Evolutionary conservation across 169 alveolate genomes (phyloP).

Genomic region (Plasmodium coatneyi): DNA sequence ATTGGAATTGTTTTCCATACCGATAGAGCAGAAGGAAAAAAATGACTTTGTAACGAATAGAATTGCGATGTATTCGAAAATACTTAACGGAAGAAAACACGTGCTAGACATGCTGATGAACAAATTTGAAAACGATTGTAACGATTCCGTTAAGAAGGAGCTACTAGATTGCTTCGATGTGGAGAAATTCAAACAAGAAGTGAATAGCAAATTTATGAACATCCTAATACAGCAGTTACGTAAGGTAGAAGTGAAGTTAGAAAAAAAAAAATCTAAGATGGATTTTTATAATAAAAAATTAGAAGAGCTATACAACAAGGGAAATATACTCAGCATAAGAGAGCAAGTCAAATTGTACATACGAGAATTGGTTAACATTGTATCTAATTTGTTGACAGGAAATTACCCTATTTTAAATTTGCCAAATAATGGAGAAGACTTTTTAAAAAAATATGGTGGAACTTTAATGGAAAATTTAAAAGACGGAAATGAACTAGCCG

Average conservation of each 20-base stretch:
- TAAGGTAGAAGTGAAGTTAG: slow-evolving; percentile 83
- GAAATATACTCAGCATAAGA: slow-evolving; percentile 79
- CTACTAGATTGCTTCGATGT: slow-evolving; percentile 81
- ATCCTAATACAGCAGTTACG: slow-evolving; percentile 85
- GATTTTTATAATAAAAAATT: slow-evolving; percentile 78
- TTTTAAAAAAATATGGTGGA: slow-evolving; percentile 88
- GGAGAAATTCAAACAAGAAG: slow-evolving; percentile 83
- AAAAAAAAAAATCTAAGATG: slow-evolving; percentile 82
- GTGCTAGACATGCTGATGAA: slow-evolving; percentile 80
- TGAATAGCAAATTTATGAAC: slow-evolving; percentile 86
- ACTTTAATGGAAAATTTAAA: slow-evolving; percentile 87
- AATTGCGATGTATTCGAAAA: slow-evolving; percentile 86
- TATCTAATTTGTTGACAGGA: slow-evolving; percentile 89
- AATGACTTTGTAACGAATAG: slow-evolving; percentile 84
- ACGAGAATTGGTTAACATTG: slow-evolving; percentile 87
- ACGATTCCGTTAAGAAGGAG: slow-evolving; percentile 77
- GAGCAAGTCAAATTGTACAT: slow-evolving; percentile 87
- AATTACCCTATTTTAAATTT: slow-evolving; percentile 89
- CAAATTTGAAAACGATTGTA: slow-evolving; percentile 78
- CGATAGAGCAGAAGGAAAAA: slow-evolving; percentile 88
- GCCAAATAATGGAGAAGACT: slow-evolving; percentile 86
- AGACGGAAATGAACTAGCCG: slow-evolving; percentile 88
- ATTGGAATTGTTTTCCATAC: slow-evolving; percentile 87
- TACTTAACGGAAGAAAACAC: slow-evolving; percentile 80
- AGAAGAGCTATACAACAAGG: slow-evolving; percentile 81